These are phyloP conservation scores for Pseudotsuga menziesii DNA, from an alignment of 75 land plant genomes.

Conservation along the genomic window DNA sequence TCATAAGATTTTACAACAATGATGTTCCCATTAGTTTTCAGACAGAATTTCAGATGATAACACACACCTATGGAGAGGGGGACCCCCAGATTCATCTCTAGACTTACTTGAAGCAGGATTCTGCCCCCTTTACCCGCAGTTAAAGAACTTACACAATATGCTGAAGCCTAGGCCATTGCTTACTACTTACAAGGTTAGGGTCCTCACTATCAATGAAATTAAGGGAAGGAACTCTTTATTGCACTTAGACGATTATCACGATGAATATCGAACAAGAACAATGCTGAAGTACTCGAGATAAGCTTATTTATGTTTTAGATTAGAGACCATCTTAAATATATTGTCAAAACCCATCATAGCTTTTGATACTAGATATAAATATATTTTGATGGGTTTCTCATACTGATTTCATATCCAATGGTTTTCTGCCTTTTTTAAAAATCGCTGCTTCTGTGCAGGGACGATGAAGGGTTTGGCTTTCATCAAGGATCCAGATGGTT, in stretches of 20 bases:
- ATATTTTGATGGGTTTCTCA: background rate
- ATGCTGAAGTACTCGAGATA: background rate
- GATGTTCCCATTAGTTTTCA: too few relatives aligned
- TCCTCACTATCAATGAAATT: background rate
- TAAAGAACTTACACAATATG: background rate
- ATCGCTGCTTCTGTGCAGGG: slow-evolving; percentile 38
- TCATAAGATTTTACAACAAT: too few relatives aligned
- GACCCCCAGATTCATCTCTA: too few relatives aligned
- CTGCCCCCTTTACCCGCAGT: background rate
- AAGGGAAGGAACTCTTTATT: background rate
- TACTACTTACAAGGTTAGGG: background rate
- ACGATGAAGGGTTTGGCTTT: slow-evolving; percentile 94
- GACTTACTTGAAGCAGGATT: background rate
- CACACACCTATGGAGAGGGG: too few relatives aligned
- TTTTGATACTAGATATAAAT: too few relatives aligned
- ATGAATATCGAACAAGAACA: background rate
- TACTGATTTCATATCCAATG: background rate
- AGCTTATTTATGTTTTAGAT: background rate
- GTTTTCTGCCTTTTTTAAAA: background rate
- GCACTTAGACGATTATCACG: background rate
- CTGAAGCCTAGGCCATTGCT: background rate
- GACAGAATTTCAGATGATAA: too few relatives aligned
- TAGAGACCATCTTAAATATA: too few relatives aligned
- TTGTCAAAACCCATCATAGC: too few relatives aligned
- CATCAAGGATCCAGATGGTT: slow-evolving; percentile 97